Conservation (phyloP, 208 protist species). For the Leishmania major region DNA sequence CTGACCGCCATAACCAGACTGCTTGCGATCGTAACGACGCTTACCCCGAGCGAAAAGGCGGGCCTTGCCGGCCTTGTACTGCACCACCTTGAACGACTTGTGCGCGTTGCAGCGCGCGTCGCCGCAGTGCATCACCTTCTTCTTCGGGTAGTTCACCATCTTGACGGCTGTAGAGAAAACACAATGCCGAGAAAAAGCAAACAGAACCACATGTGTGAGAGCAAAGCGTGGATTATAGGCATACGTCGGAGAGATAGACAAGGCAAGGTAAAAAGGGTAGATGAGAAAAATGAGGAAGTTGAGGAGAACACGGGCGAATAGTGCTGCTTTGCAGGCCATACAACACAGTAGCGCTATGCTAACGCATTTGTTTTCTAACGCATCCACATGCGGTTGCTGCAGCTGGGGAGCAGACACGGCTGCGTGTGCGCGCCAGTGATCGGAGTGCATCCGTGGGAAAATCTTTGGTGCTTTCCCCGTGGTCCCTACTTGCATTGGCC, state of each 20-base stretch:
- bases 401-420: too few relatives aligned
- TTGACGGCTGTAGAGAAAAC: slow-evolving; percentile 92
- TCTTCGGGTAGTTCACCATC: slow-evolving; percentile 95
- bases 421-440: too few relatives aligned
- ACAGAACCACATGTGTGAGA: background rate
- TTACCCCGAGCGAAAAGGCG: slow-evolving; percentile 99
- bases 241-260: background rate
- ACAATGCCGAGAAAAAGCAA: background rate
- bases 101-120: slow-evolving; percentile 94
- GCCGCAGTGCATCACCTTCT: slow-evolving; percentile 93
- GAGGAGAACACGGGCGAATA: slow-evolving; percentile 16
- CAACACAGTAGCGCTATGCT: background rate
- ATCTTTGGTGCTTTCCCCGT: too few relatives aligned
- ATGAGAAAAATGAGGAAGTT: slow-evolving; percentile 17
- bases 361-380: background rate
- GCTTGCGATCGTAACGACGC: slow-evolving; percentile 99
- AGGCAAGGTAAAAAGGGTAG: slow-evolving; percentile 20
- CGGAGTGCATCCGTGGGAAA: too few relatives aligned
- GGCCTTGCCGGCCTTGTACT: slow-evolving; percentile 99
- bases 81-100: slow-evolving; percentile 98
- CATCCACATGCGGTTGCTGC: too few relatives aligned
- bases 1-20: slow-evolving; percentile 99
- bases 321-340: slow-evolving; percentile 1
- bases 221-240: background rate
- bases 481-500: too few relatives aligned